Conservation (phyloP, 2,329 filamentous ascomycete species). For the Amauroascus verrucosus region DNA sequence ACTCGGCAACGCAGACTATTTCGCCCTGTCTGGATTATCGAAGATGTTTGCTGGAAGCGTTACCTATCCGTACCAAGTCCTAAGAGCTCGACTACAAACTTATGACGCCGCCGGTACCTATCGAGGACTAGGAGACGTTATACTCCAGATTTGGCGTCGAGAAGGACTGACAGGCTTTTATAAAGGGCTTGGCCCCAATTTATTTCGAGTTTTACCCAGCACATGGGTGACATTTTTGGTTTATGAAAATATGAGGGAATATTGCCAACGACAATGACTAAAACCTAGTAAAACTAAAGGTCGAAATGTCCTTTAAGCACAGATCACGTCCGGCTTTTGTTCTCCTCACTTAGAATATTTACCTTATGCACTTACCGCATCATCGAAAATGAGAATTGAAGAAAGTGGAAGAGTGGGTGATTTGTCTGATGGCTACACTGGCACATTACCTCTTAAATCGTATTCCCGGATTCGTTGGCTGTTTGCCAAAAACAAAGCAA, state of each 20-base stretch:
- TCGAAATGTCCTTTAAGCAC: no score
- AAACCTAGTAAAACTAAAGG: no score
- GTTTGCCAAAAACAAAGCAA: no score
- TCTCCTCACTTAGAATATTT: neutral
- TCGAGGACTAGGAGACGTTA: constrained; percentile 60
- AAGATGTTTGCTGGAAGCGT: constrained; percentile 83
- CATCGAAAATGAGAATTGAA: neutral
- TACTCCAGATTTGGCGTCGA: constrained; percentile 61
- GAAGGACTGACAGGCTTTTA: constrained; percentile 83
- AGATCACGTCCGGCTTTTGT: no score
- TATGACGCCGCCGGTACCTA: constrained; percentile 71
- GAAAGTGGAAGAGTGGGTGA: no score
- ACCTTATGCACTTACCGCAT: neutral
- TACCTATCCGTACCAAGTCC: constrained; percentile 92
- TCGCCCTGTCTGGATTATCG: constrained; percentile 67
- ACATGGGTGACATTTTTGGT: constrained; percentile 96
- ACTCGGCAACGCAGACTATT: constrained; percentile 62
- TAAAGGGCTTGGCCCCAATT: constrained; percentile 75
- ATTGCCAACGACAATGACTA: constrained; percentile 27
- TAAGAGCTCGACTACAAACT: constrained; percentile 78
- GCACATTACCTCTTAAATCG: no score
- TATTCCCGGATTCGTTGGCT: no score
- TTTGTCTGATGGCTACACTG: no score
- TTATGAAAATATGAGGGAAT: constrained; percentile 83
- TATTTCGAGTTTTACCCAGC: constrained; percentile 83